Base-by-base conservation (phyloP, 805 yeast species). In the Novakomyces olei region DNA sequence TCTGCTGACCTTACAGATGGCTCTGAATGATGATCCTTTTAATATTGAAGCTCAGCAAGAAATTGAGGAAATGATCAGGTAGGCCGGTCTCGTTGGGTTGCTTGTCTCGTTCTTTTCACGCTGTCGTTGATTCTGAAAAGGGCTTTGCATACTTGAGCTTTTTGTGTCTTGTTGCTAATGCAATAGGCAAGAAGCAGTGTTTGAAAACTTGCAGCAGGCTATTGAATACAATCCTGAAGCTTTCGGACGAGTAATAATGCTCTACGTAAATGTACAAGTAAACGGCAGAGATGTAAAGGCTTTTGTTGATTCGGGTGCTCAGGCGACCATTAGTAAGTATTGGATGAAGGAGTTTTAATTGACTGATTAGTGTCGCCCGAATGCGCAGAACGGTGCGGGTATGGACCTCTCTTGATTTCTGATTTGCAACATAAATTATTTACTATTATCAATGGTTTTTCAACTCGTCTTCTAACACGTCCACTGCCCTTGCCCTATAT, bases 261-360 rank as follows among this genome's bases (percentile, higher is more conserved):
- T 88, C 26, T 85, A 73, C 51, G 69, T 88, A 10, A 61, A 70
- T 35, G 61, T 80, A 26, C 72, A 68, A 41, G 73, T 85, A 24
- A 83, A 88, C 45, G 85, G 88, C 1, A 60, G 63, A 29, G 70
- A 72, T 15, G 74, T 81, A 2, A 78, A 78, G 48, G 96, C 96
- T 0, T 80, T 88, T 57, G 92, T 88, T 4, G 99, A 88, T 49
- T 70, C 95, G 0, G 98, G 99, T 2, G 96, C 99, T 0, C 94
- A 81, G 50, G 59, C 69, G 19, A 81, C 98, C 0, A 72, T 88
- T 26, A n/a, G n/a, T n/a, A 23, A 18, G 27, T 8, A 33, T 20
- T 19, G 14, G 22, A 8, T 26, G 8, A 31, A 8, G 17, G 10
- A 8, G 10, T n/a, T n/a, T n/a, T 10, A 4, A 15, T 16, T 30